Base-by-base conservation (phyloP, 2,329 filamentous ascomycete species). In the Pseudogymnoascus sp. region DNA sequence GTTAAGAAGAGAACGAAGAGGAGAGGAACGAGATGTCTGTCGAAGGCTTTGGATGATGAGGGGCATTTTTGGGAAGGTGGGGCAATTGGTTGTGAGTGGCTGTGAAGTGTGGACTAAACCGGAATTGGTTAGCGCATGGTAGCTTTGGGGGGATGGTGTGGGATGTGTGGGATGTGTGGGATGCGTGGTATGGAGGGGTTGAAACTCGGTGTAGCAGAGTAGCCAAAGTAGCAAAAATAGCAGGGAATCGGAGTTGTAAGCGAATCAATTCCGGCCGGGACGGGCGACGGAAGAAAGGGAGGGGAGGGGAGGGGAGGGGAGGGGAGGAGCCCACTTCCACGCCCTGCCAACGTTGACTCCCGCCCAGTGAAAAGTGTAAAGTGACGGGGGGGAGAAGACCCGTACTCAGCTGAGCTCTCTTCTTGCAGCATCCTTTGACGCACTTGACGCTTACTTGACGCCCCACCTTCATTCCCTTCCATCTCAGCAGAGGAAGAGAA, bases 1-100 rank as follows among this genome's bases (percentile, higher is more conserved):
- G 62, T 70, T 74, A 71, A 69, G 71, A 63, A 69, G 70, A 68
- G 68, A 72, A 73, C 68, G 69, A 72, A 71, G 68, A 67, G 72
- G 68, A 66, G 73, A 71, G 67, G 67, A 66, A 61, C 68, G 71
- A 68, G 71, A 67, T 72, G 73, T 73, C 68, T 67, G 47, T 26
- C 60, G 60, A 65, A 64, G 63, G 67, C 68, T 70, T 54, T 68
- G 69, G 69, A 72, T 72, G 71, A 73, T 71, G 73, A 75, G 71
- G 71, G 72, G 72, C 72, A 63, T 39, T 36, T 47, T 59, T 31
- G 40, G 40, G 31, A 76, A 76, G 75, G 78, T 76, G 78, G 77
- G 77, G 78, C 73, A 70, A 71, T 73, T 73, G 68, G 69, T 71
- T 73, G 72, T 71, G 42, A 59, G 57, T 62, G 63, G 54, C 42